These are phyloP conservation scores for Typha latifolia DNA, from an alignment of 176 grass and related monocot genomes.

Conservation along the genomic window DNA sequence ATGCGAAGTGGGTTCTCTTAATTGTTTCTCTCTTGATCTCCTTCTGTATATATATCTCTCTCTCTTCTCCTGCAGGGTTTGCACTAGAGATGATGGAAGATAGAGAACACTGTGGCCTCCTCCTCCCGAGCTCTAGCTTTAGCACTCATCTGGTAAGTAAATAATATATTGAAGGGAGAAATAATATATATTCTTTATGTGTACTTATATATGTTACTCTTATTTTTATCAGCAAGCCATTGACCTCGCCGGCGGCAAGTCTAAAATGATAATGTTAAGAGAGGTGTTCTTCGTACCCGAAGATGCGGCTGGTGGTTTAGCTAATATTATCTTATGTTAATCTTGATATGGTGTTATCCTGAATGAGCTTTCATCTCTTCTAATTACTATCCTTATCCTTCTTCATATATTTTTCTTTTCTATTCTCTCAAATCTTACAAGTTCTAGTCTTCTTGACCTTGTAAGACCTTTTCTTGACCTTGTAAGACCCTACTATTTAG, in stretches of 20 bases:
- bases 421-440: neutral
- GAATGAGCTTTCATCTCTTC: slow-evolving; percentile 25
- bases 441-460: slow-evolving; percentile 51
- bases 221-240: neutral
- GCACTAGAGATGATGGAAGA: neutral
- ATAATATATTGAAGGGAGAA: neutral
- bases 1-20: neutral
- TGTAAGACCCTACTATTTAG: slow-evolving; percentile 30
- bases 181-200: neutral
- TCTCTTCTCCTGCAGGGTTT: neutral
- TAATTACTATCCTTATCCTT: neutral
- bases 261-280: too few relatives aligned
- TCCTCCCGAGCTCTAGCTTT: neutral
- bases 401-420: neutral
- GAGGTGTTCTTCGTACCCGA: too few relatives aligned
- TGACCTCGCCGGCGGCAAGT: too few relatives aligned
- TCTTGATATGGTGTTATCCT: slow-evolving; percentile 18
- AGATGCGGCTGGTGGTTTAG: neutral
- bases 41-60: neutral
- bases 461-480: slow-evolving; percentile 80
- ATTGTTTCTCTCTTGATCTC: neutral
- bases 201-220: neutral
- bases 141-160: neutral
- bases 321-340: neutral
- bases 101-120: neutral